phyloP scores from a whole-genome alignment of 176 grass and related monocot genomes.

The Cymbopogon citratus region DNA sequence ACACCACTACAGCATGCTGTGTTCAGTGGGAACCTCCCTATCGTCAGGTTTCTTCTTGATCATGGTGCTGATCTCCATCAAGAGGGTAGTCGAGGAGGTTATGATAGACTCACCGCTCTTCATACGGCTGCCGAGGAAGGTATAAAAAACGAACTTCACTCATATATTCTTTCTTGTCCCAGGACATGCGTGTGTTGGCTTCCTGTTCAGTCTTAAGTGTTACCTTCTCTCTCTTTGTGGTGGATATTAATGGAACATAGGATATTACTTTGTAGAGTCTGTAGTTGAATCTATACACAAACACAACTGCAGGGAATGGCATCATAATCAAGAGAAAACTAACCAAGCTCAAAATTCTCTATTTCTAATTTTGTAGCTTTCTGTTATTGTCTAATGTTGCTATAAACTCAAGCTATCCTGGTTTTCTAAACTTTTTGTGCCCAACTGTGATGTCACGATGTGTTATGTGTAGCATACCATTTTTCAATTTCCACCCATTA shows the following conservation, averaged over 20 bases:
- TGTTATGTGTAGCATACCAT: not conserved
- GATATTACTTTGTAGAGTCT: not conserved
- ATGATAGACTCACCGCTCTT: not conserved
- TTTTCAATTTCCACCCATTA: not conserved
- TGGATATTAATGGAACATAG: not conserved
- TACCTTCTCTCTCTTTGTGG: not conserved
- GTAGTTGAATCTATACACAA: not conserved
- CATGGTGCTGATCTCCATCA: conserved; percentile 20
- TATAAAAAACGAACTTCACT: not conserved
- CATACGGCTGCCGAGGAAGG: not conserved
- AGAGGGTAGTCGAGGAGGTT: not conserved
- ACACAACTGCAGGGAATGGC: not conserved
- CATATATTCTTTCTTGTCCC: not conserved
- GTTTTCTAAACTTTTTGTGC: not conserved
- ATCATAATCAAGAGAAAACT: not conserved
- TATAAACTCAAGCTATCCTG: not conserved
- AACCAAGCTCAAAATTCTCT: not conserved
- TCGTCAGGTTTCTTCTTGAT: conserved; percentile 27
- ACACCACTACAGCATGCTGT: conserved; percentile 30
- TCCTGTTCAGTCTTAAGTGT: not conserved
- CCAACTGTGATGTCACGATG: not conserved
- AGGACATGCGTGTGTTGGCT: no score
- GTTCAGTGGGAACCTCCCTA: conserved; percentile 17
- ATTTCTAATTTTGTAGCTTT: not conserved
- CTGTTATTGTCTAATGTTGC: no score